A percentile compares a stretch with the other conserved stretches of the same genome.
Evolutionary conservation across 2,329 filamentous ascomycete species (phyloP).

Genomic region (Xylariaceae sp.): DNA sequence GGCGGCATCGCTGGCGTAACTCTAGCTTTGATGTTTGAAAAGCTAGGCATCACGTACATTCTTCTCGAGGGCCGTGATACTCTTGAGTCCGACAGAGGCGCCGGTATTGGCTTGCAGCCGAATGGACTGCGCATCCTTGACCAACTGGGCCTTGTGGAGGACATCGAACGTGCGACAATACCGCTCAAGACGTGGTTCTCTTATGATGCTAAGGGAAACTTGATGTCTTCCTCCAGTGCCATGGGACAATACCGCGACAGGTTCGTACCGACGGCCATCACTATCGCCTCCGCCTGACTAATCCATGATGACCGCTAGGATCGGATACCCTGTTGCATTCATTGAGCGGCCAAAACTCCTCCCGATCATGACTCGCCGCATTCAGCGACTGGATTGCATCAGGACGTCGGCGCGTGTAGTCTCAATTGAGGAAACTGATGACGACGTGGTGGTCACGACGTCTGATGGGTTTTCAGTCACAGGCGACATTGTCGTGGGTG

Average conservation of each 20-base stretch:
- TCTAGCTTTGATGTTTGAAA: conserved; percentile 38
- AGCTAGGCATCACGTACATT: conserved; percentile 40
- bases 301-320: neutral
- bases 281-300: conserved; percentile 9
- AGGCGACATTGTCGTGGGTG: conserved; percentile 20
- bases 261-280: conserved; percentile 5
- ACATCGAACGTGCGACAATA: conserved; percentile 19
- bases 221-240: neutral
- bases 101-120: conserved; percentile 38
- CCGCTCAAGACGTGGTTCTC: conserved; percentile 2
- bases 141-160: conserved; percentile 39
- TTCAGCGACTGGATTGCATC: conserved; percentile 10
- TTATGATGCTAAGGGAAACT: neutral
- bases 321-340: conserved; percentile 18
- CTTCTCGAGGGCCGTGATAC: conserved; percentile 38
- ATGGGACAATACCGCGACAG: conserved; percentile 1
- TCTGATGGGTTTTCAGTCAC: conserved; percentile 5
- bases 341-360: conserved; percentile 26
- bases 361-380: neutral
- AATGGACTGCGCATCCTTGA: conserved; percentile 39
- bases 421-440: conserved; percentile 8
- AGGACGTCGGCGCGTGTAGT: conserved; percentile 5
- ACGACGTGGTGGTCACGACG: conserved; percentile 8
- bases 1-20: conserved; percentile 36
- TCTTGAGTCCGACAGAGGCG: conserved; percentile 39